Evolutionary conservation across 129 eudicot genomes (phyloP).

Genomic region (Smallanthus sonchifolius): DNA sequence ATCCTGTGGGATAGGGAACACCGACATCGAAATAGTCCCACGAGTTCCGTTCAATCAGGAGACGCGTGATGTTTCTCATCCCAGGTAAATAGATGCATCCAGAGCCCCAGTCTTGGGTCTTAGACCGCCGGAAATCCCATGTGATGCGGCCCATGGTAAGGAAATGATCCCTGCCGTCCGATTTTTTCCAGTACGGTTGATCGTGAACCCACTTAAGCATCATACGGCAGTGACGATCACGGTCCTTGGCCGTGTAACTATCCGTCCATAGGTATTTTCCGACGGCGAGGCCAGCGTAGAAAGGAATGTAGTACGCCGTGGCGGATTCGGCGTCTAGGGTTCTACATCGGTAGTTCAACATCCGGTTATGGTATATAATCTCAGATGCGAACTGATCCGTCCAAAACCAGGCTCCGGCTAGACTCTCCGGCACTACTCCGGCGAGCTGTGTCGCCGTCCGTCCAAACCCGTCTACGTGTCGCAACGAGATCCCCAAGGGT

Average conservation of each 20-base stretch:
- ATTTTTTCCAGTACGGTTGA: constrained; percentile 49
- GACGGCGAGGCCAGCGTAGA: constrained; percentile 86
- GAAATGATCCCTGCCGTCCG: constrained; percentile 88
- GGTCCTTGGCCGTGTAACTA: constrained; percentile 41
- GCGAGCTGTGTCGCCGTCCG: constrained; percentile 36
- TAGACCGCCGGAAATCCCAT: constrained; percentile 87
- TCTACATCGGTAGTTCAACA: constrained; percentile 62
- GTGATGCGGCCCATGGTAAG: constrained; percentile 82
- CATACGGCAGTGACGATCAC: constrained; percentile 64
- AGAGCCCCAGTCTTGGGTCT: constrained; percentile 73
- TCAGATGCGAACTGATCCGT: constrained; percentile 87
- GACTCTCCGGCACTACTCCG: constrained; percentile 40
- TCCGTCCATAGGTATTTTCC: constrained; percentile 61
- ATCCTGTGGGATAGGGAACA: constrained; percentile 97
- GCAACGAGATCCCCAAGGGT: constrained; percentile 68
- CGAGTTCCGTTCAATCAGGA: constrained; percentile 73
- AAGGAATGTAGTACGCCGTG: constrained; percentile 77
- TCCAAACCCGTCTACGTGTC: constrained; percentile 62
- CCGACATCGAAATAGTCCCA: constrained; percentile 96
- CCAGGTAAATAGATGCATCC: constrained; percentile 62
- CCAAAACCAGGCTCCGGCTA: constrained; percentile 62
- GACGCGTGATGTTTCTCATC: constrained; percentile 81
- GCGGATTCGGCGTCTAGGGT: constrained; percentile 64
- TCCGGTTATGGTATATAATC: constrained; percentile 62
- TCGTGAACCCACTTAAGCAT: constrained; percentile 60